phyloP scores from a whole-genome alignment of 2,329 filamentous ascomycete genomes.

The Arthroderma sp. region DNA sequence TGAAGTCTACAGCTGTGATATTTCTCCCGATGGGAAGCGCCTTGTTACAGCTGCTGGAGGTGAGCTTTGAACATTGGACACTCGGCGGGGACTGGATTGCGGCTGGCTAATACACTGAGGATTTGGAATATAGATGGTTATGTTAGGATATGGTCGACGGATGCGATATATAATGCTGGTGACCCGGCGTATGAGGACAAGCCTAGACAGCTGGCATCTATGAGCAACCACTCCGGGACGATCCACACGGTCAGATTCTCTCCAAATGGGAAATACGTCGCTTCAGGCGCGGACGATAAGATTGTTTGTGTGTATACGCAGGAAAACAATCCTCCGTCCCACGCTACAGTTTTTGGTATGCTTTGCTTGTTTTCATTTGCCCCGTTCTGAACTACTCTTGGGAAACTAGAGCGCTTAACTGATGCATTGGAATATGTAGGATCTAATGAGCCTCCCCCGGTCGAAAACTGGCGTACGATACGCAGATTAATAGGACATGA shows the following conservation, averaged over 20 bases:
- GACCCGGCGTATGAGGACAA: conserved; percentile 56
- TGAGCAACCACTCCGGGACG: conserved; percentile 96
- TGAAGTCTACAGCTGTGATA: conserved; percentile 95
- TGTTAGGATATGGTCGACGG: conserved; percentile 94
- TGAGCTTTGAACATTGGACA: conserved; percentile 29
- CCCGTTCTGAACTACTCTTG: not conserved
- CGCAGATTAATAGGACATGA: conserved; percentile 90
- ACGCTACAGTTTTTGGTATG: conserved; percentile 66
- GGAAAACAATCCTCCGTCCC: conserved; percentile 64
- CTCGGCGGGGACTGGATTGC: too few species aligned
- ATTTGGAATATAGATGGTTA: conserved; percentile 56
- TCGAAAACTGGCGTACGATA: conserved; percentile 96
- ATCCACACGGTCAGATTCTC: conserved; percentile 97
- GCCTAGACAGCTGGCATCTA: conserved; percentile 88
- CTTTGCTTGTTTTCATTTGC: conserved; percentile 3
- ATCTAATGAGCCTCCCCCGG: conserved; percentile 75
- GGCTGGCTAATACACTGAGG: too few species aligned
- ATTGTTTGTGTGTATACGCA: conserved; percentile 95
- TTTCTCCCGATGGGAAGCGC: conserved; percentile 84
- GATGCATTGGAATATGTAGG: conserved; percentile 32
- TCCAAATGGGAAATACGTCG: conserved; percentile 84
- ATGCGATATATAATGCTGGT: conserved; percentile 72
- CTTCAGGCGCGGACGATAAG: conserved; percentile 95
- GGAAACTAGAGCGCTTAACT: conserved; percentile 1
- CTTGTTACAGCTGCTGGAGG: conserved; percentile 89